Evolutionary conservation across 331 rosid species (phyloP), one percentile per base, ranked within the genome.

Genomic region (Phaseolus coccineus): DNA sequence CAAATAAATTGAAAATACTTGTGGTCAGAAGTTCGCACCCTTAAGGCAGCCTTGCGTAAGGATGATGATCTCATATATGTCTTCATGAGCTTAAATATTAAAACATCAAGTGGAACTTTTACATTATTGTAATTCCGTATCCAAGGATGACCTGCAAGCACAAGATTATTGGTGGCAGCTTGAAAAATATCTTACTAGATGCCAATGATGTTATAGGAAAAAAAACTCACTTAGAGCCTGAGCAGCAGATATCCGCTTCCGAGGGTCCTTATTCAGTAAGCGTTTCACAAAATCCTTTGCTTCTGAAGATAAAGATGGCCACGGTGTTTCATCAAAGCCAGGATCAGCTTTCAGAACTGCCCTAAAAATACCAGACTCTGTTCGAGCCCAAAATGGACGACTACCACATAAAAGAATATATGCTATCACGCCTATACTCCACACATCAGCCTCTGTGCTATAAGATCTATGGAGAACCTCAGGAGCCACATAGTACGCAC

Each of bases 371-470:
- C 98, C 99, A 6, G 99, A 96, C 83, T 96, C 99, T 0, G 98
- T 90, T 59, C 98, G 89, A 59, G 99, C 97, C 99, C 99, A 96
- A 90, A 95, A 96, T 14, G 99, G 99, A 25, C 98, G 99, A 87
- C 99, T 96, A 76, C 99, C 99, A 56, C 99, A 96, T 84, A 96
- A 82, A 51, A 96, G 93, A 86, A 96, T 96, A 88, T 96, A 96
- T 75, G 99, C 98, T 76, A 96, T 93, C 57, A 96, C 99, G 8
- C 99, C 99, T 80, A 96, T 74, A 75, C 99, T 96, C 99, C 99
- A 96, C 22, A 90, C 97, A 85, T 96, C 99, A 40, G 99, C 99
- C 86, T 96, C 99, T 47, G 97, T 91, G 82, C 84, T 86, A 74
- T 96, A 96, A 74, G 97, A 90, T 80, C 98, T 87, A 77, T 96